phyloP scores from a whole-genome alignment of 176 grass and related monocot species.

The Carex cristatella region DNA sequence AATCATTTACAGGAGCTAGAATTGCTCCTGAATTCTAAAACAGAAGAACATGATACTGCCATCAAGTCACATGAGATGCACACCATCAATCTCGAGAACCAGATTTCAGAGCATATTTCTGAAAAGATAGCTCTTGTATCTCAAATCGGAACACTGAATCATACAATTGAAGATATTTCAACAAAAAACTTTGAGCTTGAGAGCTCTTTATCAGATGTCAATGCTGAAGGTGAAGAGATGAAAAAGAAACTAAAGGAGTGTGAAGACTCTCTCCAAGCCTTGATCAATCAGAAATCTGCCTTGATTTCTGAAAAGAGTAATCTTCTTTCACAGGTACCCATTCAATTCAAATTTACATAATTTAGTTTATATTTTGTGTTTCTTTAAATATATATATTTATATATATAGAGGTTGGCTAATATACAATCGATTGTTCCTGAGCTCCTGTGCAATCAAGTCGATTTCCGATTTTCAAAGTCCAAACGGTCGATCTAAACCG shows the following conservation, averaged over 20 bases:
- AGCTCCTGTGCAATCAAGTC: no score
- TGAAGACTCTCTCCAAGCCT: background rate
- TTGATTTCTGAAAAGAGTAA: constrained; percentile 51
- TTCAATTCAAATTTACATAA: constrained; percentile 1
- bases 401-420: no score
- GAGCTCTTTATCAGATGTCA: constrained; percentile 64
- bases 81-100: constrained; percentile 19
- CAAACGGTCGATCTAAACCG: no score
- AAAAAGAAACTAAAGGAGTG: constrained; percentile 30
- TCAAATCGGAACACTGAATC: constrained; percentile 51
- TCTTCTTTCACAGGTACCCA: constrained; percentile 58
- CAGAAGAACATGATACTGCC: constrained; percentile 37
- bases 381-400: no score
- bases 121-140: constrained; percentile 47
- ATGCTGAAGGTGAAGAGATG: constrained; percentile 52
- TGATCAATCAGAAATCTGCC: constrained; percentile 38
- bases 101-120: constrained; percentile 44
- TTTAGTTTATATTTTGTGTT: background rate
- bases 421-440: no score
- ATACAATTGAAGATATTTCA: constrained; percentile 52
- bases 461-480: no score
- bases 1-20: constrained; percentile 54
- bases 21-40: constrained; percentile 46
- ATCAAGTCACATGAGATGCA: constrained; percentile 42
- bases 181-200: constrained; percentile 65